Percentiles rank a stretch among this genome's conserved stretches.
phyloP scores from a whole-genome alignment of 139 green algal species.

The Coelastrella sp. region DNA sequence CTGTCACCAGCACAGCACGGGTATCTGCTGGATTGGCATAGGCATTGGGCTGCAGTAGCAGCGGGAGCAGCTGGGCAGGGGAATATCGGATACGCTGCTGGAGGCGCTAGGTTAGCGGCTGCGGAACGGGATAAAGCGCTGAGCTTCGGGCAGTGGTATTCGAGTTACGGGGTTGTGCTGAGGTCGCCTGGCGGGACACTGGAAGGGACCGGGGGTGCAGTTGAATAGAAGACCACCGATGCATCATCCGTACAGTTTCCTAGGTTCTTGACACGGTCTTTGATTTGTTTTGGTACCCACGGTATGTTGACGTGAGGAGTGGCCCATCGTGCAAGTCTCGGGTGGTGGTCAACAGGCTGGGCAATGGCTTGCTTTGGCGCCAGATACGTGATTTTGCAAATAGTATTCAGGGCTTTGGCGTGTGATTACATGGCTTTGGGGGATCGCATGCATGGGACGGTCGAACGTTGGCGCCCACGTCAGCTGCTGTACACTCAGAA shows the following conservation, averaged over 20 bases:
- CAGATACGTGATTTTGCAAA: too few relatives aligned
- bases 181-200: conserved; percentile 2
- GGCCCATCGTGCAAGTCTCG: too few relatives aligned
- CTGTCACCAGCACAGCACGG: conserved; percentile 28
- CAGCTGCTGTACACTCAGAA: not conserved
- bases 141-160: conserved; percentile 42
- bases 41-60: conserved; percentile 24
- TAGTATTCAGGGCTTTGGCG: not conserved
- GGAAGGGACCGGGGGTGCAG: not conserved
- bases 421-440: not conserved
- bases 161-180: conserved; percentile 28
- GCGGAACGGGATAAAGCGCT: not conserved
- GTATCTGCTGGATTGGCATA: conserved; percentile 37
- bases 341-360: too few relatives aligned
- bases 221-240: too few relatives aligned
- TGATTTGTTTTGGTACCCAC: too few relatives aligned
- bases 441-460: not conserved
- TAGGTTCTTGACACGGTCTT: too few relatives aligned
- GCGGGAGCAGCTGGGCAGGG: not conserved
- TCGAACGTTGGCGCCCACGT: not conserved
- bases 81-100: not conserved
- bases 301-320: too few relatives aligned
- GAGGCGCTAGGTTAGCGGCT: conserved; percentile 4
- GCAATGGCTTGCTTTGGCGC: too few relatives aligned
- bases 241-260: too few relatives aligned